phyloP scores from a whole-genome alignment of 768 basidiomycete species.

The Suillus plorans region DNA sequence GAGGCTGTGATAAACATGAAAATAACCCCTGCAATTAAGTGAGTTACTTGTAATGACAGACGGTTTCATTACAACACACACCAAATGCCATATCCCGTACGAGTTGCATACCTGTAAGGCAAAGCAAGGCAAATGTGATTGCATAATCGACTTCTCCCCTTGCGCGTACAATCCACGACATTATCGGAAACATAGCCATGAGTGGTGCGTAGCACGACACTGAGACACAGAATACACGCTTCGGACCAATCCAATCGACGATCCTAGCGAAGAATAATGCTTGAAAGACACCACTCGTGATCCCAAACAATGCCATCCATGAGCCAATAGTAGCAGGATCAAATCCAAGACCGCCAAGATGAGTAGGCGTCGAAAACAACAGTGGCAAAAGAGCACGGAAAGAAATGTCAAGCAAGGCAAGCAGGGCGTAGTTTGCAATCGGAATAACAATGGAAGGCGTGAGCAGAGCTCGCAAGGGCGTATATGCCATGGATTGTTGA shows the following conservation, averaged over 20 bases:
- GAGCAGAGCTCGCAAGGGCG: slow-evolving; percentile 28
- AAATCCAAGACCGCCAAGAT: slow-evolving; percentile 43
- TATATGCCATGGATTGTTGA: slow-evolving; percentile 21
- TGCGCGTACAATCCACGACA: slow-evolving; percentile 38
- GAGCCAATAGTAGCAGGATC: slow-evolving; percentile 41
- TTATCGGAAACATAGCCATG: slow-evolving; percentile 44
- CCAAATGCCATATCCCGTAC: neutral
- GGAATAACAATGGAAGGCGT: slow-evolving; percentile 38
- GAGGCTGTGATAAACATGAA: slow-evolving; percentile 54
- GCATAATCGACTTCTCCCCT: slow-evolving; percentile 18
- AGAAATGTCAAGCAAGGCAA: slow-evolving; percentile 44
- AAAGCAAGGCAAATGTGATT: neutral
- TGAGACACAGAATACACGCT: slow-evolving; percentile 38
- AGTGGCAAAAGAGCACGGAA: slow-evolving; percentile 41
- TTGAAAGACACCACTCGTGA: slow-evolving; percentile 41
- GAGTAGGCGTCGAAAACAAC: slow-evolving; percentile 43
- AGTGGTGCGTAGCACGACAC: slow-evolving; percentile 39
- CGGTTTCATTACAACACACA: neutral
- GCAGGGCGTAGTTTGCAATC: slow-evolving; percentile 40
- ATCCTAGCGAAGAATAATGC: slow-evolving; percentile 39
- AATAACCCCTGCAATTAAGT: slow-evolving; percentile 40
- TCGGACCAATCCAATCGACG: slow-evolving; percentile 41
- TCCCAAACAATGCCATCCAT: slow-evolving; percentile 35
- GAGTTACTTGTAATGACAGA: neutral
- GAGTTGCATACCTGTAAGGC: neutral